Conservation (phyloP, 2,329 filamentous ascomycete species). For the Neocucurbitaria cava region DNA sequence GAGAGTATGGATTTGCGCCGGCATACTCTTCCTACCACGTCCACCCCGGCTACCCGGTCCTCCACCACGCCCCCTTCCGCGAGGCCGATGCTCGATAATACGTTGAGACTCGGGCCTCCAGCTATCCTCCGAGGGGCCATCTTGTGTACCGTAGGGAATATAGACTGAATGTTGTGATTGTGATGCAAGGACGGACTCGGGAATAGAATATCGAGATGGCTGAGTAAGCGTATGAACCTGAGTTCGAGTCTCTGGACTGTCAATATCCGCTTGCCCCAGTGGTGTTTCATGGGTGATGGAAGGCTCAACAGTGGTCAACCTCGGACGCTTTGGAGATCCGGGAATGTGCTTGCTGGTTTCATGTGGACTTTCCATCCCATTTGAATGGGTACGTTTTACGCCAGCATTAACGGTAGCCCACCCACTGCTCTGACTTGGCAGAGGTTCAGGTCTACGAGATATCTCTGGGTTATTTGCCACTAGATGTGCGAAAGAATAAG, state of each 20-base stretch:
- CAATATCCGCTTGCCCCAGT: conserved; percentile 24
- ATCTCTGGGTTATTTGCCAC: conserved; percentile 21
- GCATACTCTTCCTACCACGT: conserved; percentile 48
- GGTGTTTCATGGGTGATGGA: conserved; percentile 35
- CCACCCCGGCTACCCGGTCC: conserved; percentile 48
- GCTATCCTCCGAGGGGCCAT: conserved; percentile 37
- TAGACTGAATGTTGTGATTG: conserved; percentile 34
- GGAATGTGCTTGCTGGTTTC: conserved; percentile 34
- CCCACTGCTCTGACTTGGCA: conserved; percentile 35
- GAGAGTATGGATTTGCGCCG: conserved; percentile 33
- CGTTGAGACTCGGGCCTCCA: conserved; percentile 44
- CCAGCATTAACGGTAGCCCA: conserved; percentile 55
- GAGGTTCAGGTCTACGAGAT: conserved; percentile 25
- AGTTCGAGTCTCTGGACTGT: conserved; percentile 22
- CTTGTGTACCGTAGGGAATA: conserved; percentile 37
- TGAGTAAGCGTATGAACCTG: conserved; percentile 28
- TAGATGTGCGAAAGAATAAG: conserved; percentile 6
- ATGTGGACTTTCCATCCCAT: conserved; percentile 44
- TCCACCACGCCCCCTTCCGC: conserved; percentile 51
- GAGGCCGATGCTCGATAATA: conserved; percentile 35
- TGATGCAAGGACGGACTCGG: conserved; percentile 30
- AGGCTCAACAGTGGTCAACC: conserved; percentile 50
- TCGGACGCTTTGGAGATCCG: conserved; percentile 55
- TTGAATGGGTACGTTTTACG: conserved; percentile 48
- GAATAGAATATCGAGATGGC: conserved; percentile 39